These are phyloP conservation scores for Mortierella alpina DNA, from an alignment of 192 early-diverging fungal species.

Conservation along the genomic window DNA sequence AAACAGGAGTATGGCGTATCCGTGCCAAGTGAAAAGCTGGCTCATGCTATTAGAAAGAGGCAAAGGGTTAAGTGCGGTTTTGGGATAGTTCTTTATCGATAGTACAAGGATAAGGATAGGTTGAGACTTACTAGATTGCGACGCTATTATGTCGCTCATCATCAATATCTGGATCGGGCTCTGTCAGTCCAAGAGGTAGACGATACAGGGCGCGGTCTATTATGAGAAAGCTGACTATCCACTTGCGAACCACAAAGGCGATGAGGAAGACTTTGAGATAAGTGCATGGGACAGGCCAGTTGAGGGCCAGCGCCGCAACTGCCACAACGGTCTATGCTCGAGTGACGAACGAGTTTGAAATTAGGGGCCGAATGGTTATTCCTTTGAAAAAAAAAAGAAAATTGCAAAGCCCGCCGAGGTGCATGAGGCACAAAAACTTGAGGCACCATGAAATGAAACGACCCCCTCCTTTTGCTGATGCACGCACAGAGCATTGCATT, in stretches of 20 bases:
- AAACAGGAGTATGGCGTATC: conserved; percentile 38
- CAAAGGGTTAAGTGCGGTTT: neutral
- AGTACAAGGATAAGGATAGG: neutral
- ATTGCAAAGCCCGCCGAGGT: neutral
- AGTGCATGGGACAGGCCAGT: conserved; percentile 23
- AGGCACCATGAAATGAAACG: neutral
- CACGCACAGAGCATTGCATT: too few species aligned
- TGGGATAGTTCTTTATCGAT: neutral
- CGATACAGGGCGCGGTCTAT: conserved; percentile 42
- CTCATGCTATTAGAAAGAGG: conserved; percentile 7
- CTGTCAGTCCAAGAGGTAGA: conserved; percentile 17
- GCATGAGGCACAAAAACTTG: neutral
- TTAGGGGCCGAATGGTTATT: neutral
- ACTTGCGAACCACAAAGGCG: conserved; percentile 40
- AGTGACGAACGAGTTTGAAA: neutral
- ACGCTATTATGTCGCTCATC: conserved; percentile 45
- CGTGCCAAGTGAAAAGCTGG: conserved; percentile 46
- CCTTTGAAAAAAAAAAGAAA: neutral
- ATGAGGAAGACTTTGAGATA: conserved; percentile 41
- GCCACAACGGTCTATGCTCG: conserved; percentile 19
- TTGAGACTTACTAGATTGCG: conserved; percentile 42
- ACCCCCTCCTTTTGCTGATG: too few species aligned
- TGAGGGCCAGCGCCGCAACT: conserved; percentile 10
- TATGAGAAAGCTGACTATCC: conserved; percentile 27
- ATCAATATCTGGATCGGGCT: conserved; percentile 48